phyloP scores from a whole-genome alignment of 805 yeast genomes.

The Suhomyces pyralidae region DNA sequence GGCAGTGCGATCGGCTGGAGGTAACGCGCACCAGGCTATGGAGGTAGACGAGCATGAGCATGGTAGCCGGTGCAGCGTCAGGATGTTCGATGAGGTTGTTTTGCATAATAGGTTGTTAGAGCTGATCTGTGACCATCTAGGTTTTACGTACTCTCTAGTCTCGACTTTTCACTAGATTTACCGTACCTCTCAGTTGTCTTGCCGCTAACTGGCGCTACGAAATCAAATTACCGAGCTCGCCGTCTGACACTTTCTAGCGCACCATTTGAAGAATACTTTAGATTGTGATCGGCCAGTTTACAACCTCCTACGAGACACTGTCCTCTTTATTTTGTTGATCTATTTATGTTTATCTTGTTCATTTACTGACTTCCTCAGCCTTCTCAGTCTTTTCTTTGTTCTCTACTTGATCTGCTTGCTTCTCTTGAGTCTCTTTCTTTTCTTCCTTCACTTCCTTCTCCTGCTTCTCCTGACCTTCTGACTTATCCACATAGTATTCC shows the following conservation, averaged over 20 bases:
- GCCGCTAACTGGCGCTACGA: not conserved
- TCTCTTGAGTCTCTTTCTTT: not conserved
- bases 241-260: not conserved
- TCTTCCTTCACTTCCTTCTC: conserved; percentile 2
- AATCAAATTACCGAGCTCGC: not conserved
- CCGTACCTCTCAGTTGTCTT: not conserved
- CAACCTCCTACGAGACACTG: not conserved
- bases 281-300: too few species aligned
- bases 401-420: not conserved
- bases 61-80: too few species aligned
- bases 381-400: not conserved
- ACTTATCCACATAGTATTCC: conserved; percentile 23
- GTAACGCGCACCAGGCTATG: too few species aligned
- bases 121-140: too few species aligned
- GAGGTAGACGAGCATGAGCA: too few species aligned
- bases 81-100: not conserved
- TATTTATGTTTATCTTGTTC: not conserved
- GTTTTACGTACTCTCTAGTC: too few species aligned
- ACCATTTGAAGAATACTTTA: too few species aligned
- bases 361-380: not conserved
- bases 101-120: too few species aligned
- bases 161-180: too few species aligned
- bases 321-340: too few species aligned
- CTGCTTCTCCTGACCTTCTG: conserved; percentile 1
- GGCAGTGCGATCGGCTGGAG: not conserved